Evolutionary conservation across 2,329 filamentous ascomycete species (phyloP).

Genomic region (Lasiodiplodia citricola): DNA sequence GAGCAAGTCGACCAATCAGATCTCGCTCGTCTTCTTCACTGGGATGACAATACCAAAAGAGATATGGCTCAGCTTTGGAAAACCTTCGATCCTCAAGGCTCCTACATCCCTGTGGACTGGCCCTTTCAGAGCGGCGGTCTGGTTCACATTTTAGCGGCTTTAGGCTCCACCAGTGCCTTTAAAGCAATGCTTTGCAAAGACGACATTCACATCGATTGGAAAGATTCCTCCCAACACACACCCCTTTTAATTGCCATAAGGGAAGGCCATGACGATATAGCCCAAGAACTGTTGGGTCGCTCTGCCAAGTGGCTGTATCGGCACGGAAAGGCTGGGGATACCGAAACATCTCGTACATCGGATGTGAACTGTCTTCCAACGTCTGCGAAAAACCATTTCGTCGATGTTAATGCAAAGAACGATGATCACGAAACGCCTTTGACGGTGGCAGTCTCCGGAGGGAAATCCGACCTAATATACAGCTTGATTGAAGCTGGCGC

Average conservation of each 20-base stretch:
- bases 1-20: background rate
- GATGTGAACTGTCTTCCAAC: background rate
- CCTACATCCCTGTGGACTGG: background rate
- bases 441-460: background rate
- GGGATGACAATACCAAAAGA: background rate
- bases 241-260: background rate
- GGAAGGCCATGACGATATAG: background rate
- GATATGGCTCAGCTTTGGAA: background rate
- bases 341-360: fast-evolving
- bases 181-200: background rate
- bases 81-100: background rate
- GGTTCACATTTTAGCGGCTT: background rate
- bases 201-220: background rate
- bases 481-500: background rate
- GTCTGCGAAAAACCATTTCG: too few species aligned
- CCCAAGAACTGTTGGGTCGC: background rate
- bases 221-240: background rate
- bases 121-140: background rate
- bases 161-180: background rate
- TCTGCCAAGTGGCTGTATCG: background rate
- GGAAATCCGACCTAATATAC: background rate
- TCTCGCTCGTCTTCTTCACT: background rate
- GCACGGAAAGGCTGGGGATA: fast-evolving
- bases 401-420: background rate
- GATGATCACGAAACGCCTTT: background rate